These are phyloP conservation scores for Verticillium klebahnii DNA, from an alignment of 2,329 filamentous ascomycete genomes.

Conservation along the genomic window DNA sequence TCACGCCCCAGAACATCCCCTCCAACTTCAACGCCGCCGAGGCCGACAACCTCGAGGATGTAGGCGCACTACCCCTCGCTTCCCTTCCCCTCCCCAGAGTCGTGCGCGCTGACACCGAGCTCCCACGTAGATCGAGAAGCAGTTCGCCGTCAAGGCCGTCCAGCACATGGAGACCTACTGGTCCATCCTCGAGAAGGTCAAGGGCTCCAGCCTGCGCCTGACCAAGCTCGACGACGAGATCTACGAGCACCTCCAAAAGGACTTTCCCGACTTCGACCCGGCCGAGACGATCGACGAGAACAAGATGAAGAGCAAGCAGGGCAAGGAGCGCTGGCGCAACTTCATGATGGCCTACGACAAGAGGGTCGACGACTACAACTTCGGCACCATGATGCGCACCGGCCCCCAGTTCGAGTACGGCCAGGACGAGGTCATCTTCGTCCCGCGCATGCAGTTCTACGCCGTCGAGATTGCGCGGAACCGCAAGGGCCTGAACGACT, in stretches of 20 bases:
- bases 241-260: constrained; percentile 76
- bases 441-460: constrained; percentile 56
- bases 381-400: constrained; percentile 85
- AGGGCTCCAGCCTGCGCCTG: constrained; percentile 81
- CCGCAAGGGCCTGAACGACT: constrained; percentile 85
- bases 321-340: constrained; percentile 91
- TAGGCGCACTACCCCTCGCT: constrained; percentile 28
- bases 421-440: constrained; percentile 84
- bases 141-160: constrained; percentile 96
- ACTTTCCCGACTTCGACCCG: constrained; percentile 92
- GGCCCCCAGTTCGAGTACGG: constrained; percentile 80
- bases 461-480: constrained; percentile 61
- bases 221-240: constrained; percentile 97
- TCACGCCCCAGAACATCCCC: constrained; percentile 31
- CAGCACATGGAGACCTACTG: constrained; percentile 98
- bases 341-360: constrained; percentile 95
- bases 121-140: constrained; percentile 80
- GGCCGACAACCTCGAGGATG: constrained; percentile 51
- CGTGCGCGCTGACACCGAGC: background rate
- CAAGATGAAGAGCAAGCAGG: constrained; percentile 93
- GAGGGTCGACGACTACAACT: constrained; percentile 95
- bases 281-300: constrained; percentile 79
- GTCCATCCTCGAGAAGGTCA: constrained; percentile 87
- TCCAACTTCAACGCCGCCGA: constrained; percentile 56
- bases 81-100: background rate